Base-by-base conservation (phyloP, 2,329 filamentous ascomycete species). In the Clonostachys rhizophaga region DNA sequence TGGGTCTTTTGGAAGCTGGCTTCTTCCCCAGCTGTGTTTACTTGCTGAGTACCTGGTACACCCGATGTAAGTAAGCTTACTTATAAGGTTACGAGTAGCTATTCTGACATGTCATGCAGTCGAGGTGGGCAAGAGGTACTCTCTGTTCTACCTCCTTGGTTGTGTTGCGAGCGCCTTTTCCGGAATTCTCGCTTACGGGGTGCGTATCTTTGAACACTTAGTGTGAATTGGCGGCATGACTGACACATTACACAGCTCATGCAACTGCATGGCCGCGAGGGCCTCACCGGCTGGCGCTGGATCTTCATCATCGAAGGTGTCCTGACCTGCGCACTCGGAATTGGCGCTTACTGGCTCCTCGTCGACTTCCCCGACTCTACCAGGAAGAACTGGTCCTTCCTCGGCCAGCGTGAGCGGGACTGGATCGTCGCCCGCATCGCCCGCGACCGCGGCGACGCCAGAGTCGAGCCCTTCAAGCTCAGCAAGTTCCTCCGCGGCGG, bases 41-140 rank as follows among this genome's bases (percentile, higher is more conserved):
- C 44, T 50, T 54, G 51, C 67, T 87, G 1, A 80, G 75, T 1
- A 87, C 83, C 35, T 90, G 84, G 84, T 88, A 87, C 58, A 84
- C 82, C 1, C 67, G 82, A 62, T 84, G 78, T 80, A 63, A 71
- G 74, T 61, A 16, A 30, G 9, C 24, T 30, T 30, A 30, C 24
- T 30, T 30, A 30, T 6, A 30, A 40, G 2, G 18, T 24, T 35
- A 8, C 10, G 17, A 20, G 41, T 6, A 47, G 8, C 16, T 1
- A 35, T 14, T 42, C 43, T 40, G n/a, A 45, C 39, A 12, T 20
- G 20, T 40, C 33, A 17, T 13, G 5, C 34, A 72, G 85, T 80
- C 54, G 84, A 89, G 63, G 74, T 89, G 16, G 84, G 85, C 44
- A 85, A 84, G 61, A 73, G 86, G 44, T 87, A 86, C 58, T 81